Evolutionary conservation across 225 moss, liverwort and hornwort genomes (phyloP).

Genomic region (Neckera pumila): DNA sequence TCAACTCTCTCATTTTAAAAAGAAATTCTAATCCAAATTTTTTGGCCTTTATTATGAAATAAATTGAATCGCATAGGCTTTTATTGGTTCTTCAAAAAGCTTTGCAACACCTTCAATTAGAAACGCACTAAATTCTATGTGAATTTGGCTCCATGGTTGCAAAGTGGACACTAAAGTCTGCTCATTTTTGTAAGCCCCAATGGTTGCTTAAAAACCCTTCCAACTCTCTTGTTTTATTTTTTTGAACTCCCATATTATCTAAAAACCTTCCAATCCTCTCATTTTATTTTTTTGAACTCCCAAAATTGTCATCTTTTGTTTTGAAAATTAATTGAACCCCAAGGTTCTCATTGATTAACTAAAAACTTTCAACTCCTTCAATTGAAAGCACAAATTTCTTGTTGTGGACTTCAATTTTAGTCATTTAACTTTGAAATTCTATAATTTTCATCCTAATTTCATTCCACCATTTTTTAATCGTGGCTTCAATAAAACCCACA

Average conservation of each 20-base stretch:
- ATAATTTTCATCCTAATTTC: neutral
- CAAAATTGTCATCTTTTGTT: no score
- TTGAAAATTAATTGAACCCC: neutral
- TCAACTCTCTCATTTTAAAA: no score
- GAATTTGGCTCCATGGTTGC: neutral
- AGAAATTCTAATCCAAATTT: no score
- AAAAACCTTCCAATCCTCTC: neutral
- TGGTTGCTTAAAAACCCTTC: neutral
- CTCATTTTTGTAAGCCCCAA: neutral
- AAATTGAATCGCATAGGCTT: no score
- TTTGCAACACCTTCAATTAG: no score
- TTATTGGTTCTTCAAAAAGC: no score
- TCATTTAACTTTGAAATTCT: neutral
- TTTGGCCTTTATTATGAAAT: no score
- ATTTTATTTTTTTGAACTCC: no score
- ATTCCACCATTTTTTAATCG: neutral
- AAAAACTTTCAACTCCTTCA: neutral
- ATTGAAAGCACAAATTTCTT: neutral
- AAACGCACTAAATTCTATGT: no score
- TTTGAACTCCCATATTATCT: no score
- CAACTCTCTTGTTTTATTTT: neutral
- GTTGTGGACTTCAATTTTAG: neutral
- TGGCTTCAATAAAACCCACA: neutral
- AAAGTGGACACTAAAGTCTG: neutral
- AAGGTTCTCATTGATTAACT: rapidly evolving